Evolutionary conservation across 805 yeast genomes (phyloP).

Genomic region (Lipomyces oligophaga): DNA sequence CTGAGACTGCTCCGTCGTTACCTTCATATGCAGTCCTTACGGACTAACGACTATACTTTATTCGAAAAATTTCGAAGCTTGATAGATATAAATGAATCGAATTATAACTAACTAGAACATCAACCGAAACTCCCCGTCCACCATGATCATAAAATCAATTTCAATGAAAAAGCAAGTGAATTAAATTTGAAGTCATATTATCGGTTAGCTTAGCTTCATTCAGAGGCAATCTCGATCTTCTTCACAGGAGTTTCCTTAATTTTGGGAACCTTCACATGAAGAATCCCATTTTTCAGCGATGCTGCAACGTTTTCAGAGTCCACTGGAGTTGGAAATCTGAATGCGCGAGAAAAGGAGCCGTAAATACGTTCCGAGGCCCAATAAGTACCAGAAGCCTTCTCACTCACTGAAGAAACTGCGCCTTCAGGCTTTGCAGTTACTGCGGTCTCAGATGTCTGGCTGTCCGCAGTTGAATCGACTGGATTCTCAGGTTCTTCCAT

Average conservation of each 20-base stretch:
- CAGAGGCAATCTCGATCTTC: slow-evolving; percentile 12
- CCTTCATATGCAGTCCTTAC: too few relatives aligned
- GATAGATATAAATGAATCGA: not conserved
- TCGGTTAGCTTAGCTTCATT: too few relatives aligned
- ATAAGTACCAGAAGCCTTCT: slow-evolving; percentile 4
- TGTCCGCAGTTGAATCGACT: not conserved
- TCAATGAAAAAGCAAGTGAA: too few relatives aligned
- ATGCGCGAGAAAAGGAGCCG: slow-evolving; percentile 27
- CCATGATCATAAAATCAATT: too few relatives aligned
- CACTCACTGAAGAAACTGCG: not conserved
- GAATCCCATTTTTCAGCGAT: slow-evolving; percentile 22
- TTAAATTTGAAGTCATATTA: too few relatives aligned
- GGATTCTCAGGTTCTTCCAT: not conserved
- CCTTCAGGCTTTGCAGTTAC: slow-evolving; percentile 1
- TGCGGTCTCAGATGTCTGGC: not conserved
- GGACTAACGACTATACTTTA: not conserved
- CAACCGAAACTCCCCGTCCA: too few relatives aligned
- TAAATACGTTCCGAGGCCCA: slow-evolving; percentile 28
- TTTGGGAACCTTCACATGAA: slow-evolving; percentile 27
- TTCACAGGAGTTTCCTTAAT: slow-evolving; percentile 1
- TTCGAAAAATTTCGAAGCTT: too few relatives aligned
- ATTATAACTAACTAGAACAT: too few relatives aligned
- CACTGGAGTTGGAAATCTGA: slow-evolving; percentile 25
- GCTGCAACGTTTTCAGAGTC: slow-evolving; percentile 26
- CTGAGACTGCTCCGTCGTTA: too few relatives aligned